Evolutionary conservation across 1,284 basidiomycete genomes (phyloP).

Genomic region (Moniliophthora roreri): DNA sequence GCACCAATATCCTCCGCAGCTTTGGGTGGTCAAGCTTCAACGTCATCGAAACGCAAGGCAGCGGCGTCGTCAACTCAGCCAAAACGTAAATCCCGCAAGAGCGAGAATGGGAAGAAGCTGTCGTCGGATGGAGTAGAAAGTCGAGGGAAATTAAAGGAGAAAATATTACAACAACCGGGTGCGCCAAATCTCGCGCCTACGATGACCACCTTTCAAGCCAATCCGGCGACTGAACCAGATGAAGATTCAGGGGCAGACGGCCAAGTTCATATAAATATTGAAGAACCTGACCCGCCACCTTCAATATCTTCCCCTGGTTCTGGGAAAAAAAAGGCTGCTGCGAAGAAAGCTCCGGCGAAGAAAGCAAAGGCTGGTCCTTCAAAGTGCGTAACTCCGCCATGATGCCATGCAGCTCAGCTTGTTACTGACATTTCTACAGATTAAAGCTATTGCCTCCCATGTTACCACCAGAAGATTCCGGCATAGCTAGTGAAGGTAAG

Average conservation of each 20-base stretch:
- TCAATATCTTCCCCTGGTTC: background rate
- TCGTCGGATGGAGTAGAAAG: conserved; percentile 29
- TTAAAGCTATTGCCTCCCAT: conserved; percentile 18
- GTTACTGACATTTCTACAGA: background rate
- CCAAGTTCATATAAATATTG: conserved; percentile 1
- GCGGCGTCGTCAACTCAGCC: conserved; percentile 24
- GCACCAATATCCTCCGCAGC: conserved; percentile 20
- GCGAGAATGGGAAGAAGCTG: conserved; percentile 30
- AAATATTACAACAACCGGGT: conserved; percentile 30
- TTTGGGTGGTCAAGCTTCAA: conserved; percentile 17
- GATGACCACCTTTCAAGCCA: conserved; percentile 31
- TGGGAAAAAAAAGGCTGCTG: background rate
- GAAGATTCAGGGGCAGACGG: conserved; percentile 13
- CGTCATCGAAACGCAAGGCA: conserved; percentile 40
- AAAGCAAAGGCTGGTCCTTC: conserved; percentile 22
- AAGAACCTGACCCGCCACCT: conserved; percentile 5
- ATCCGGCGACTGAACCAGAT: conserved; percentile 4
- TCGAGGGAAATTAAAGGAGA: conserved; percentile 35
- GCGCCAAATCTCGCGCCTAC: conserved; percentile 35
- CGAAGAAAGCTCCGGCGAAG: conserved; percentile 18
- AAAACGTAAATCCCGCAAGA: conserved; percentile 53
- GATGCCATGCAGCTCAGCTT: background rate
- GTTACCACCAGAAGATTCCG: conserved; percentile 38
- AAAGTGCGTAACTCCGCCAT: conserved; percentile 18
- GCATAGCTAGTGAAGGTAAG: conserved; percentile 37